These are phyloP conservation scores for Angophora floribunda DNA, from an alignment of 345 rosid genomes.

Conservation along the genomic window DNA sequence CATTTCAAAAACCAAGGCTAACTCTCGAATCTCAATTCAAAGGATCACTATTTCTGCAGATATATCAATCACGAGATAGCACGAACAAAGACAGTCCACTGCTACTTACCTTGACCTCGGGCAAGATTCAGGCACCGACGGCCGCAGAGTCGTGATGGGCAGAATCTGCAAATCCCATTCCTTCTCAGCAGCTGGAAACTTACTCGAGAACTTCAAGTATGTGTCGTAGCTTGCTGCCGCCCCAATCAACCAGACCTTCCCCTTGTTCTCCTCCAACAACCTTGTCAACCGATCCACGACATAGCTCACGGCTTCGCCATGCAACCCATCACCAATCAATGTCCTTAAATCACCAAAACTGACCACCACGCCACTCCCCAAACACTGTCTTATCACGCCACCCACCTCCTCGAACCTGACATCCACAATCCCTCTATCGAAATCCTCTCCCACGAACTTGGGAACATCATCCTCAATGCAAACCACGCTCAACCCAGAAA, in stretches of 20 bases:
- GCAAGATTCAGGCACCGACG: conserved; percentile 35
- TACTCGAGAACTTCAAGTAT: conserved; percentile 40
- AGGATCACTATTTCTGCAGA: neutral
- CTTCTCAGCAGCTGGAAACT: conserved; percentile 50
- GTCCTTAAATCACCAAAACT: conserved; percentile 54
- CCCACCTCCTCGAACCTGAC: conserved; percentile 38
- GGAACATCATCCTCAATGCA: conserved; percentile 28
- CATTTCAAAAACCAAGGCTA: neutral
- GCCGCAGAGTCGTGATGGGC: conserved; percentile 45
- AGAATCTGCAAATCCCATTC: conserved; percentile 84
- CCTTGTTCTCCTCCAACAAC: conserved; percentile 24
- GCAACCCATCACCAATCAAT: conserved; percentile 5
- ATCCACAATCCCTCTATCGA: conserved; percentile 15
- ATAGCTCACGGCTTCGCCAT: conserved; percentile 13
- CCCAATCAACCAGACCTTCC: conserved; percentile 62
- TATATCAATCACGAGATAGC: neutral
- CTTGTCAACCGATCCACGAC: conserved; percentile 39
- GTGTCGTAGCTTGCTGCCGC: conserved; percentile 41
- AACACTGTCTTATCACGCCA: conserved; percentile 20
- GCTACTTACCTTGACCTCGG: conserved; percentile 60
- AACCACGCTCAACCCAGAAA: conserved; percentile 29
- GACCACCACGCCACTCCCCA: conserved; percentile 41
- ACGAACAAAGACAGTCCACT: neutral
- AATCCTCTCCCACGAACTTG: conserved; percentile 14
- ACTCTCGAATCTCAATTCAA: neutral